Evolutionary conservation across 805 yeast species (phyloP), one percentile per base, ranked within the genome.

Genomic region (Candida incommunis): DNA sequence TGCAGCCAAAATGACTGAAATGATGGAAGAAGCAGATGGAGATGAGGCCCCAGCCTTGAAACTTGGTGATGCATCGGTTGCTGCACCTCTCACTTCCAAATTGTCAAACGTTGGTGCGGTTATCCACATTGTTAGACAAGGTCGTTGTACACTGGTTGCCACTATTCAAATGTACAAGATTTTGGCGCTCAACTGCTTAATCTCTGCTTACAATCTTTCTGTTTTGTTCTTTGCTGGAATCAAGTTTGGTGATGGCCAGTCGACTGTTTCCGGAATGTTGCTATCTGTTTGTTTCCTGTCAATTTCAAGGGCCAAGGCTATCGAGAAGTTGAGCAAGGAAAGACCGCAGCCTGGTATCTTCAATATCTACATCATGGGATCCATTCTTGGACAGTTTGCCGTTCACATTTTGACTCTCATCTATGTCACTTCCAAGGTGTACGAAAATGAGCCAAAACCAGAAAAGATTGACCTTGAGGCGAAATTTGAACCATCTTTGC

Each of bases 131-230:
- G 76, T 92, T 54, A 87, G 98, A 66, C 96, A 92, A 71, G 98
- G 98, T 52, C 86, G 98, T 67, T 85, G 95, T 71, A 95, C 98
- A 4, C 72, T 92, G 53, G 96, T 92, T 41, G 85, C 96, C 16
- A 92, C 98, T 5, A 88, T 92, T 60, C 98, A 92, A 69, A 92
- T 92, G 98, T 92, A 92, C 75, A 92, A 92, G 70, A 92, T 92
- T 58, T 70, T 92, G 61, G 98, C 98, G 0, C 74, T 92, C 68
- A 92, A 92, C 65, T 92, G 97, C 75, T 72, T 92, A 70, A 87
- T 92, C 65, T 81, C 94, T 53, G 98, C 98, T 25, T 92, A 92
- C 63, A 87, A 97, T 2, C 71, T 90, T 57, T 84, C 95, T 40
- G 96, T 92, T 34, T 75, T 92, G 60, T 92, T 84, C 64, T 71